Evolutionary conservation across 768 basidiomycete species (phyloP), one percentile per base, ranked within the genome.

Genomic region (Amanita pallidorosea): DNA sequence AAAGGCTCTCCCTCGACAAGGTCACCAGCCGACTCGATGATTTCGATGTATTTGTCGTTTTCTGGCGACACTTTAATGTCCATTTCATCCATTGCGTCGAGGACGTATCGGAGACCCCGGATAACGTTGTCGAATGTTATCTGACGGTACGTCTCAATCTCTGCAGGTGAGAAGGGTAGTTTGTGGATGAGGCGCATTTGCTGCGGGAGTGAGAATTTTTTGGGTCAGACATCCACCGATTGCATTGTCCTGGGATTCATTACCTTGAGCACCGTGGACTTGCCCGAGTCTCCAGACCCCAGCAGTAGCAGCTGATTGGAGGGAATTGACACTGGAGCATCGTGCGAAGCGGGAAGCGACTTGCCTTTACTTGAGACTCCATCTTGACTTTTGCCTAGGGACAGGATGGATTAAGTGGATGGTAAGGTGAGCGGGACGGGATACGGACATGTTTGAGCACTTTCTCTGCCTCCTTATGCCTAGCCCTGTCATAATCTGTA

Each of bases 141-240:
- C 60, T 95, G 94, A 2, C 94, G 83, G 59, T 86, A 96, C 13
- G 75, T 80, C 66, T 98, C 94, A 35, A 88, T 76, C 65, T 98
- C 96, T 58, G 81, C 76, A 0, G 77, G 47, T 0, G 83, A 78
- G 68, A 96, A 99, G 0, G 88, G 85, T 1, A 90, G 72, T 53
- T 81, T 78, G 67, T 98, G 94, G 45, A 99, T 96, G 35, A 96
- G 72, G 35, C 93, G 83, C 94, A 97, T 98, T 85, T 98, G 93
- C 87, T 93, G 53, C 9, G 17, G 31, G 41, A 18, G 25, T 20
- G 20, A 40, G 43, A 34, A 35, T 41, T n/a, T n/a, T n/a, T n/a
- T 1, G 4, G 23, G 17, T 42, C 31, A 53, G 33, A 46, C 46
- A 23, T 37, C 45, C 29, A 50, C 23, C 18, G 1, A 13, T 33